Evolutionary conservation across 169 alveolate species (phyloP).

Genomic region (Plasmodium berghei): DNA sequence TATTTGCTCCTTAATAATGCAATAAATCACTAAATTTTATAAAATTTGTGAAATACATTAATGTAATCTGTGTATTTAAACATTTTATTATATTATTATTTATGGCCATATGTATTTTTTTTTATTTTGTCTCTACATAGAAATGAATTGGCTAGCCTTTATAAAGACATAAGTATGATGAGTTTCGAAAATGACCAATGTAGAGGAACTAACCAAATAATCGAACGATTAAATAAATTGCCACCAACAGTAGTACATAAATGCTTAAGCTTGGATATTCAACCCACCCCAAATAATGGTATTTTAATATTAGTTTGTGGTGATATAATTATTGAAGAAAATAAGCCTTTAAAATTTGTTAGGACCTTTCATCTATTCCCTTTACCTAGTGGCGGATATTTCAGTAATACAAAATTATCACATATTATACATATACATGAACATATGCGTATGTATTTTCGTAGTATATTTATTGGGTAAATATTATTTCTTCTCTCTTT

Average conservation of each 20-base stretch:
- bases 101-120: not conserved
- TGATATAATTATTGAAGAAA: constrained; percentile 86
- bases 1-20: too few species aligned
- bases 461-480: not conserved
- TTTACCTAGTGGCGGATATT: constrained; percentile 85
- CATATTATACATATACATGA: not conserved
- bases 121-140: constrained; percentile 10
- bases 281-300: constrained; percentile 88
- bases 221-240: constrained; percentile 63
- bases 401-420: constrained; percentile 32
- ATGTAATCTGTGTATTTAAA: too few species aligned
- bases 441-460: not conserved
- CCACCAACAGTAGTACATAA: constrained; percentile 81
- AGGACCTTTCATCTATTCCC: constrained; percentile 85
- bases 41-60: too few species aligned
- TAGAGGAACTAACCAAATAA: constrained; percentile 70
- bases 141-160: constrained; percentile 63
- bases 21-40: too few species aligned
- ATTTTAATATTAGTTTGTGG: constrained; percentile 86
- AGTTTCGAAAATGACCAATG: constrained; percentile 75
- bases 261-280: constrained; percentile 85
- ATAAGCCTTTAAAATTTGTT: constrained; percentile 87
- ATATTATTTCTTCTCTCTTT: not conserved
- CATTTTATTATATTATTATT: not conserved
- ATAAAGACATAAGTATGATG: constrained; percentile 76